Evolutionary conservation across 352 stramenopile genomes (phyloP), one percentile per base, ranked within the genome.

Genomic region (Phytopythium boreale): DNA sequence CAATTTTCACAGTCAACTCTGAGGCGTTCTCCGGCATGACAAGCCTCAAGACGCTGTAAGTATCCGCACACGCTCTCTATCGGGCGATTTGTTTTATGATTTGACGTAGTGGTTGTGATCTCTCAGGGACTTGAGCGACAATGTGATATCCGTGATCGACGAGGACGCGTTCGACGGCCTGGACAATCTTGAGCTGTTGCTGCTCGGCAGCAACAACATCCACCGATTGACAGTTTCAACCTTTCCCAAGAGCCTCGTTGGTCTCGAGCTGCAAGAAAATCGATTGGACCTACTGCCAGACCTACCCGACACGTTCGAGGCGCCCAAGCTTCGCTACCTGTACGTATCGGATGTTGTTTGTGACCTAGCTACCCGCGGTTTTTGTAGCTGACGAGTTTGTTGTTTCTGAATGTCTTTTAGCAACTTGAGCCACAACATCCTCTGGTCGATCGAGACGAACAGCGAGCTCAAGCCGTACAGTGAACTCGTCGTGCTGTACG

Each of bases 81-180:
- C 14, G 24, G 6, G 26, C 51, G n/a, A 5, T 9, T 11, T 10
- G 1, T 1, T 20, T 20, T 1, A 39, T 19, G 29, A 31, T 34
- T n/a, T 58, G 11, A 17, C 44, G 31, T 24, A 11, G 39, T 41
- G 19, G 22, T 60, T 34, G 22, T 3, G 36, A 57, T 56, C 19
- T 24, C 7, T 0, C 27, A 88, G 81, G 29, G 80, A 89, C 64
- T 66, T 90, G 59, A 84, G 78, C 46, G 80, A 90, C 70, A 90
- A 90, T 44, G 75, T 89, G 24, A 87, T 90, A 46, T 90, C 82
- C 1, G 62, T 87, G 19, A 72, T 90, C n/a, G 71, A 77, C 3
- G 39, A 64, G 41, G 62, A 86, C 36, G 77, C 81, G 3, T 88
- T 90, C 47, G 66, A 70, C 22, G 76, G 74, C 0, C 63, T 90